Conservation (phyloP, 2,329 filamentous ascomycete genomes). For the Cercospora sojina region DNA sequence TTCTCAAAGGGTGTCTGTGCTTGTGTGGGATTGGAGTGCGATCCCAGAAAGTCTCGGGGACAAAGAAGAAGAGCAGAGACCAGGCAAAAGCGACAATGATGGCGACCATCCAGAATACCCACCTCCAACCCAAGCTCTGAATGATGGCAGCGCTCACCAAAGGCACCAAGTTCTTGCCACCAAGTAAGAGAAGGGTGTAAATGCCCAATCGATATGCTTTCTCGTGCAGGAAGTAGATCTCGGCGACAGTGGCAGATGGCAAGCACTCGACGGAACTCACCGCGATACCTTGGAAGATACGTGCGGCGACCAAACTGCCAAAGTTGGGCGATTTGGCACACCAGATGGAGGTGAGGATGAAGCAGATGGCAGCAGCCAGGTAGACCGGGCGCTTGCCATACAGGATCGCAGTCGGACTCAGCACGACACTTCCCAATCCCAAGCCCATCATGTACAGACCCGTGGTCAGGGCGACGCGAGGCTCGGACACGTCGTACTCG, state of each 20-base stretch:
- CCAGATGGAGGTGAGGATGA: conserved; percentile 76
- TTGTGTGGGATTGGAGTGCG: conserved; percentile 63
- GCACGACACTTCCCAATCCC: conserved; percentile 77
- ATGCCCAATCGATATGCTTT: conserved; percentile 89
- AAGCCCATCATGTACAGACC: conserved; percentile 93
- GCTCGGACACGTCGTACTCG: conserved; percentile 64
- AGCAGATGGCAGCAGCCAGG: conserved; percentile 72
- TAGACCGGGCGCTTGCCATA: conserved; percentile 92
- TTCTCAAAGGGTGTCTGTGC: conserved; percentile 13
- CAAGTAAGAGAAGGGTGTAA: conserved; percentile 83
- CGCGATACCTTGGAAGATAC: conserved; percentile 83
- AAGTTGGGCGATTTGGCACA: conserved; percentile 82
- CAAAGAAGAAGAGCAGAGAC: conserved; percentile 78
- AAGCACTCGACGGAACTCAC: conserved; percentile 90
- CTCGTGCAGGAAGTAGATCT: conserved; percentile 95
- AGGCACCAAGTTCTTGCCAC: conserved; percentile 81
- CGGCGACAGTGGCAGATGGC: conserved; percentile 88
- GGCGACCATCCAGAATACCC: conserved; percentile 65
- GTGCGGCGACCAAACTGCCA: conserved; percentile 72
- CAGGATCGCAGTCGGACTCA: conserved; percentile 86
- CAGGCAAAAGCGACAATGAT: conserved; percentile 73
- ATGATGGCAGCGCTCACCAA: conserved; percentile 85
- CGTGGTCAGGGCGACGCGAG: conserved; percentile 79
- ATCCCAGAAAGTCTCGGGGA: conserved; percentile 96
- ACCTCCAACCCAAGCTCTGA: conserved; percentile 71